phyloP scores from a whole-genome alignment of 495 filamentous ascomycete genomes.

The Penicillium riverlandense region DNA sequence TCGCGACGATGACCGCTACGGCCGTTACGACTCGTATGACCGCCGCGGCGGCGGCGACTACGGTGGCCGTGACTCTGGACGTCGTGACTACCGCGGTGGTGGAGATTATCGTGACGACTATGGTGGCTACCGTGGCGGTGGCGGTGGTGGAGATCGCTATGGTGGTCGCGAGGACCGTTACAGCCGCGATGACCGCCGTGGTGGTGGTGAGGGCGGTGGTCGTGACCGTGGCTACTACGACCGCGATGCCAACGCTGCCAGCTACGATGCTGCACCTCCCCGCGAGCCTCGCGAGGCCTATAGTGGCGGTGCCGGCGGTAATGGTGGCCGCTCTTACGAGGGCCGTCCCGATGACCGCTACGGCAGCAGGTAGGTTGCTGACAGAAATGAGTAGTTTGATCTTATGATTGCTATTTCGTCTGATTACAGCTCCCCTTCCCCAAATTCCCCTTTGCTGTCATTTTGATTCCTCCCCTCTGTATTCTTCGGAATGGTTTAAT shows the following conservation, averaged over 20 bases:
- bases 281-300: slow-evolving; percentile 57
- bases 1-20: slow-evolving; percentile 44
- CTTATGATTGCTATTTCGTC: slow-evolving; percentile 4
- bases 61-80: slow-evolving; percentile 44
- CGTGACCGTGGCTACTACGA: slow-evolving; percentile 41
- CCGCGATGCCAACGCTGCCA: slow-evolving; percentile 28
- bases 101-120: slow-evolving; percentile 35
- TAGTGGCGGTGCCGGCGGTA: slow-evolving; percentile 16
- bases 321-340: slow-evolving; percentile 43
- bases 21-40: slow-evolving; percentile 53
- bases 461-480: slow-evolving; percentile 1
- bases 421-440: slow-evolving; percentile 9
- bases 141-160: slow-evolving; percentile 54
- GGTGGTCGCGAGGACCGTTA: slow-evolving; percentile 50
- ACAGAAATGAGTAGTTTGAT: no score
- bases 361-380: slow-evolving; percentile 33
- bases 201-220: slow-evolving; percentile 35
- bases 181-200: slow-evolving; percentile 53
- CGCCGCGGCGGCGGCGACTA: slow-evolving; percentile 47
- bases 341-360: slow-evolving; percentile 40
- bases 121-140: slow-evolving; percentile 44
- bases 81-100: slow-evolving; percentile 47
- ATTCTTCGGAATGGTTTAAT: slow-evolving; percentile 26
- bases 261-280: slow-evolving; percentile 51
- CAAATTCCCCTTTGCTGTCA: slow-evolving; percentile 5